phyloP scores from a whole-genome alignment of 805 yeast species.

The Pichia gijzeniarum region DNA sequence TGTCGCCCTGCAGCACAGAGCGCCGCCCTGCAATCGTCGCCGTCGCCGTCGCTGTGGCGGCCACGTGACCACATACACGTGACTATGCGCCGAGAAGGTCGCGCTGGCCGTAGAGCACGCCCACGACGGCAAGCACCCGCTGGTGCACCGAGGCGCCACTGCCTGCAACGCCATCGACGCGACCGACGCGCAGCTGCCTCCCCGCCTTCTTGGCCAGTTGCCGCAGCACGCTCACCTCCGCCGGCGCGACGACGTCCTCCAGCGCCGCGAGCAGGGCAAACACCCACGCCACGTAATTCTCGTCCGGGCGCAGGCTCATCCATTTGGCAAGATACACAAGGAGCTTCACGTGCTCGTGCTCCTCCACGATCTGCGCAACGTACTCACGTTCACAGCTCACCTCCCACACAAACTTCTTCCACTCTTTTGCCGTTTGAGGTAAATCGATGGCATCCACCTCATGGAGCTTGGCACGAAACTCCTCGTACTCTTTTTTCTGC shows the following conservation, averaged over 20 bases:
- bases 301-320: conserved; percentile 30
- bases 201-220: conserved; percentile 34
- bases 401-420: conserved; percentile 36
- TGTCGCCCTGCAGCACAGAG: no score
- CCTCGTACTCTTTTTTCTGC: conserved; percentile 16
- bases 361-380: conserved; percentile 31
- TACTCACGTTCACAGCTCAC: conserved; percentile 29
- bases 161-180: no score
- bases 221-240: conserved; percentile 37
- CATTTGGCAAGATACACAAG: conserved; percentile 38
- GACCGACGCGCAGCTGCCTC: not conserved
- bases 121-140: conserved; percentile 7
- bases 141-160: not conserved
- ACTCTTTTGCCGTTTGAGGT: conserved; percentile 33
- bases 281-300: conserved; percentile 34
- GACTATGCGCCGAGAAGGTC: conserved; percentile 8
- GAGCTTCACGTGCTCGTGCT: conserved; percentile 30
- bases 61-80: no score
- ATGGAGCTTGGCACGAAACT: conserved; percentile 16
- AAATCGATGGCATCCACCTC: conserved; percentile 29
- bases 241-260: conserved; percentile 32
- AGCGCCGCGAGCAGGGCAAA: conserved; percentile 33
- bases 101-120: conserved; percentile 10
- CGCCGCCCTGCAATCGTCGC: no score
- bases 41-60: no score